Conservation (phyloP, 108 stramenopile genomes). For the Mediolabrus comicus region DNA sequence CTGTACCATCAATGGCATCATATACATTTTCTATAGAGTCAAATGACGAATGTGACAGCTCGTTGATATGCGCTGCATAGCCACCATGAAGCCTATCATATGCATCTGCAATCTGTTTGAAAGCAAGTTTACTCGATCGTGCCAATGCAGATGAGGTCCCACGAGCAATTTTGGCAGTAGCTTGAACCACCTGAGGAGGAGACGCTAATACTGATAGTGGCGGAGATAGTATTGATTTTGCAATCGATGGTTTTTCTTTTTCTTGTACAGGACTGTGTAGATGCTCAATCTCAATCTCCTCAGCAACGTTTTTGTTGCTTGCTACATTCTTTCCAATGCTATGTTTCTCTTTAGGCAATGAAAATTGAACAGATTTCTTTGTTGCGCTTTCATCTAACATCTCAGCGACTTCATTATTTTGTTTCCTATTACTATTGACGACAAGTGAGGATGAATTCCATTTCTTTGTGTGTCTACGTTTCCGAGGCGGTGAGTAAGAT, state of each 20-base stretch:
- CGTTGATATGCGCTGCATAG: neutral
- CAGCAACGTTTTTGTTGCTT: neutral
- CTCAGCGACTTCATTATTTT: neutral
- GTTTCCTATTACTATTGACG: neutral
- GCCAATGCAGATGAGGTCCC: constrained; percentile 23
- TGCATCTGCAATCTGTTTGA: constrained; percentile 29
- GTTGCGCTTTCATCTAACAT: neutral
- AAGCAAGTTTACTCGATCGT: constrained; percentile 15
- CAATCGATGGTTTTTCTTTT: neutral
- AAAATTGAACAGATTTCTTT: neutral
- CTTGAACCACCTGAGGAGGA: neutral
- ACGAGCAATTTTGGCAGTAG: constrained; percentile 9
- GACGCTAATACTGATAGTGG: neutral
- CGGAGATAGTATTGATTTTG: constrained; percentile 2
- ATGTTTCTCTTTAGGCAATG: neutral
- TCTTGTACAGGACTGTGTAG: too few species aligned
- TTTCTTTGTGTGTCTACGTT: neutral
- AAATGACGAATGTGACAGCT: constrained; percentile 1
- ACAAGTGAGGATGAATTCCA: neutral
- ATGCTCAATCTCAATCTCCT: too few species aligned
- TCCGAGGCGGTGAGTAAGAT: too few species aligned
- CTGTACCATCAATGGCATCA: constrained; percentile 16
- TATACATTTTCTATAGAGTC: constrained; percentile 9
- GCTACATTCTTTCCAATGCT: neutral
- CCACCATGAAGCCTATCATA: constrained; percentile 12